These are phyloP conservation scores for Actinomortierella wolfii DNA, from an alignment of 371 early-diverging fungal species.

Conservation along the genomic window DNA sequence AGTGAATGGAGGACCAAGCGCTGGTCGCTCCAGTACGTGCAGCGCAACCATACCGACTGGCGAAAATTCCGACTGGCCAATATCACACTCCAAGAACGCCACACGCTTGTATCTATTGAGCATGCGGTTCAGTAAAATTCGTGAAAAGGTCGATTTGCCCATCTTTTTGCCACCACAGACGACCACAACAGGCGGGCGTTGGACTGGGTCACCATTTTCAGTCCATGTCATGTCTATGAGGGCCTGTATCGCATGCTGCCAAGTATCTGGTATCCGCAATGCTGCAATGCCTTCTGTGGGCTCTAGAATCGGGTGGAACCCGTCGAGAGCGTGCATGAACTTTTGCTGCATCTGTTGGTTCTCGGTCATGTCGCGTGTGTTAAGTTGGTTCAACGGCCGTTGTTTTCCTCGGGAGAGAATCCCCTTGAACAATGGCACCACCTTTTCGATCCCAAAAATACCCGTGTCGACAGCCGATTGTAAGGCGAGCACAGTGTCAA, in stretches of 20 bases:
- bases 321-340: constrained; percentile 17
- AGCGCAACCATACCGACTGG: constrained; percentile 75
- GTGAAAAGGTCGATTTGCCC: constrained; percentile 80
- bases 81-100: constrained; percentile 81
- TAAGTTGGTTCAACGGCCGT: no score
- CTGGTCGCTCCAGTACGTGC: constrained; percentile 62
- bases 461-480: constrained; percentile 49
- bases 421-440: constrained; percentile 50
- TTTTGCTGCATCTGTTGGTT: constrained; percentile 15
- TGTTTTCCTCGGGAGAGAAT: constrained; percentile 41
- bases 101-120: constrained; percentile 58
- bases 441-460: constrained; percentile 49
- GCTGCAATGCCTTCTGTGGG: constrained; percentile 48
- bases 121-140: constrained; percentile 68
- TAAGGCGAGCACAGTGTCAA: constrained; percentile 49
- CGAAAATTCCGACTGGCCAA: constrained; percentile 84
- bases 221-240: constrained; percentile 25
- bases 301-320: constrained; percentile 46
- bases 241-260: constrained; percentile 46
- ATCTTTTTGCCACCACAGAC: constrained; percentile 73
- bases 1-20: constrained; percentile 82
- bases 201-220: constrained; percentile 16
- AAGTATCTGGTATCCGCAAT: constrained; percentile 48
- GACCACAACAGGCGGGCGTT: constrained; percentile 51
- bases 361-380: constrained; percentile 8